A percentile compares a stretch with the other conserved stretches of the same genome.
Conservation (phyloP, 192 early-diverging fungal species). For the Coemansia sp. region DNA sequence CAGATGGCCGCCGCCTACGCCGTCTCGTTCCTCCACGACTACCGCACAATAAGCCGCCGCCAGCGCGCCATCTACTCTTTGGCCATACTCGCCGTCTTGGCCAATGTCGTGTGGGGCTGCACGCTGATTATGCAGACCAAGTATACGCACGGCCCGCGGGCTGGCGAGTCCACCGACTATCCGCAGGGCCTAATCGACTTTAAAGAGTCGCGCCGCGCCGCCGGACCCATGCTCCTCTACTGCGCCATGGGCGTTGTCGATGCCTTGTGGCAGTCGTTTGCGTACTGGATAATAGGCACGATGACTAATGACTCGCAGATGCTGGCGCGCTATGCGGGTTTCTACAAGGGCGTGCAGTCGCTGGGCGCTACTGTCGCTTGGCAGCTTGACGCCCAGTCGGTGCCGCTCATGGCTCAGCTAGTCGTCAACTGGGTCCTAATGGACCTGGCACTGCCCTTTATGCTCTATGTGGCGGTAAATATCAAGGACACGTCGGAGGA, state of each 20-base stretch:
- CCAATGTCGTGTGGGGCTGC: slow-evolving; percentile 48
- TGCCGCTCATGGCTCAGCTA: slow-evolving; percentile 45
- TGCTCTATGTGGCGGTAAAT: slow-evolving; percentile 43
- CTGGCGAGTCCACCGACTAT: slow-evolving; percentile 13
- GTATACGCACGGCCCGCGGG: slow-evolving; percentile 32
- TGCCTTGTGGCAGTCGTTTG: slow-evolving; percentile 72
- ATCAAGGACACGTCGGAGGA: slow-evolving; percentile 26
- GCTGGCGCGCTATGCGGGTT: slow-evolving; percentile 71
- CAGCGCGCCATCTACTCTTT: slow-evolving; percentile 19
- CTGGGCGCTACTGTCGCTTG: slow-evolving; percentile 65
- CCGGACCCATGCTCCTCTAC: slow-evolving; percentile 64
- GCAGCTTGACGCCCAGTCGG: slow-evolving; percentile 61
- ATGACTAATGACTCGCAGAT: slow-evolving; percentile 72
- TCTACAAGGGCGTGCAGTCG: slow-evolving; percentile 86
- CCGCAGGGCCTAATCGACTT: slow-evolving; percentile 52
- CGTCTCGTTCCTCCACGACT: slow-evolving; percentile 55
- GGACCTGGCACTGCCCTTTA: slow-evolving; percentile 47
- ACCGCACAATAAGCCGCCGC: slow-evolving; percentile 13
- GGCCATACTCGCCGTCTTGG: slow-evolving; percentile 4
- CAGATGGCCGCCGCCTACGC: slow-evolving; percentile 69
- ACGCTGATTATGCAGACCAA: slow-evolving; percentile 60
- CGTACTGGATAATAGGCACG: slow-evolving; percentile 82
- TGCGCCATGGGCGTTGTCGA: slow-evolving; percentile 72
- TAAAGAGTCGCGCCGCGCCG: slow-evolving; percentile 50
- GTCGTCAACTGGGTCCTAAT: slow-evolving; percentile 55